phyloP scores from a whole-genome alignment of 257 asterid genomes.

The Plantago elongata region DNA sequence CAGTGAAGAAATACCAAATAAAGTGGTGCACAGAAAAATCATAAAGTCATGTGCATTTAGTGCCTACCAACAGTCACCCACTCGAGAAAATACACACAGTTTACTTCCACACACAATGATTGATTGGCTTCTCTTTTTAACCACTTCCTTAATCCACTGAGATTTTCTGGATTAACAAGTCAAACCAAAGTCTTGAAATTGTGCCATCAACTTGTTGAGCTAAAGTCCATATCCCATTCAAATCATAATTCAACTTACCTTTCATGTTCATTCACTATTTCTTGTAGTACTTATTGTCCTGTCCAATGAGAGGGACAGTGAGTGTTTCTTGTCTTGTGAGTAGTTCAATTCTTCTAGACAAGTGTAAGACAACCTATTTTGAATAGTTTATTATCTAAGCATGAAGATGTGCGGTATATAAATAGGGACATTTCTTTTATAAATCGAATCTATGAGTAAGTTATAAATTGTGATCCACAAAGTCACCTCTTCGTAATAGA shows the following conservation, averaged over 20 bases:
- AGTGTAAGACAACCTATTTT: constrained; percentile 14
- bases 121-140: constrained; percentile 24
- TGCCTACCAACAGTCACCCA: constrained; percentile 35
- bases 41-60: constrained; percentile 26
- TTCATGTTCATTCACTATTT: constrained; percentile 30
- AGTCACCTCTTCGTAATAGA: too few relatives aligned
- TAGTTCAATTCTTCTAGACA: constrained; percentile 35
- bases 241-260: constrained; percentile 23
- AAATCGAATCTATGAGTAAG: too few relatives aligned
- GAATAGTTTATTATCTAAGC: constrained; percentile 23
- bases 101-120: constrained; percentile 9
- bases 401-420: constrained; percentile 6
- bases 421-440: too few relatives aligned
- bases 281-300: constrained; percentile 14
- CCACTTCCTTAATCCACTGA: constrained; percentile 57
- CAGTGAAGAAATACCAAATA: constrained; percentile 12
- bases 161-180: constrained; percentile 39
- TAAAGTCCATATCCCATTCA: constrained; percentile 22
- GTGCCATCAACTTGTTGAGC: constrained; percentile 27
- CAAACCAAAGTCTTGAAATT: constrained; percentile 30
- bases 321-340: constrained; percentile 19
- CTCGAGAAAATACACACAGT: constrained; percentile 6
- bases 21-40: neutral
- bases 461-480: too few relatives aligned
- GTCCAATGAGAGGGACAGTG: constrained; percentile 25